phyloP scores from a whole-genome alignment of 176 grass and related monocot species.

The Triticum dicoccoides region DNA sequence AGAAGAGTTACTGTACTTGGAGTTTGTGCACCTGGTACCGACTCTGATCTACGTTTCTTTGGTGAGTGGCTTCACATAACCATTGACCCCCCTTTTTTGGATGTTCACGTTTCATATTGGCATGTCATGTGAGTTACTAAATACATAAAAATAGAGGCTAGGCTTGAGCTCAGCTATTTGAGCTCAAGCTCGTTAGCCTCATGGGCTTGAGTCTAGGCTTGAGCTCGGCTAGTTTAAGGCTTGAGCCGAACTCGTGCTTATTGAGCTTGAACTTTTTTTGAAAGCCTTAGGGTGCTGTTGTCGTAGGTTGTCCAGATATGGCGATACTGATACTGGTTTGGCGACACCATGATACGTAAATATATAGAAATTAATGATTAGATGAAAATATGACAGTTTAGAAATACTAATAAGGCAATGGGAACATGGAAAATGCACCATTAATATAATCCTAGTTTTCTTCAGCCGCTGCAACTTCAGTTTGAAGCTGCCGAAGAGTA shows the following conservation, averaged over 20 bases:
- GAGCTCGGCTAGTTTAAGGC: neutral
- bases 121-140: slow-evolving; percentile 1
- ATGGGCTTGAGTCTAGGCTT: neutral
- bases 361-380: neutral
- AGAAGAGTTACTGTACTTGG: neutral
- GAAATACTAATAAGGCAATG: neutral
- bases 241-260: neutral
- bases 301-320: neutral
- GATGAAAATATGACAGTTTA: neutral
- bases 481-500: neutral
- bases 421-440: neutral
- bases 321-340: neutral
- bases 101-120: slow-evolving; percentile 4
- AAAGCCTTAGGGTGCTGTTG: neutral
- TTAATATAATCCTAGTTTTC: neutral
- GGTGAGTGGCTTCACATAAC: neutral
- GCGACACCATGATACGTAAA: neutral
- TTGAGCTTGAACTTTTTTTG: neutral
- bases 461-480: neutral
- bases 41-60: slow-evolving; percentile 4
- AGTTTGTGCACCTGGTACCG: neutral
- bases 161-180: neutral
- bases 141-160: neutral
- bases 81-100: neutral
- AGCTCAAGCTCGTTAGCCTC: neutral